A percentile compares a stretch with the other conserved stretches of the same genome.
These are phyloP conservation scores for Suhomyces choctaworum DNA, from an alignment of 1,139 yeast species.

Conservation along the genomic window DNA sequence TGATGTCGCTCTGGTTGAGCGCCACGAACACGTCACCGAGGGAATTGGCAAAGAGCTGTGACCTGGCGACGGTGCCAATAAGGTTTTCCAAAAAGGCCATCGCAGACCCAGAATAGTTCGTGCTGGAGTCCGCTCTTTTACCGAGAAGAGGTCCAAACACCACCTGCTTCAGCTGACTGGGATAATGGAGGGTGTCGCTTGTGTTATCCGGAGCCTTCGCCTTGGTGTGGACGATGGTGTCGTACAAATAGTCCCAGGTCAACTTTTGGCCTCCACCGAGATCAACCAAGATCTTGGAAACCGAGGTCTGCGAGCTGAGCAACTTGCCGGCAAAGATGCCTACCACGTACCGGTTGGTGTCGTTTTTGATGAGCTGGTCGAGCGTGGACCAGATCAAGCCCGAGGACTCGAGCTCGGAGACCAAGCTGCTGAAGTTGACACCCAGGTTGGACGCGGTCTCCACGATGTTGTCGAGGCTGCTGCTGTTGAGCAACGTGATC, in stretches of 20 bases:
- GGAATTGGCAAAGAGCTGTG: constrained; percentile 27
- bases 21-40: constrained; percentile 31
- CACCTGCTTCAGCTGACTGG: constrained; percentile 3
- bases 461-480: constrained; percentile 4
- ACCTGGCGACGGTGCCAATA: constrained; percentile 28
- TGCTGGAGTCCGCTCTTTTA: constrained; percentile 16
- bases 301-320: constrained; percentile 29
- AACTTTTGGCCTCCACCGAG: constrained; percentile 34
- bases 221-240: constrained; percentile 27
- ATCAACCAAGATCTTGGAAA: constrained; percentile 31
- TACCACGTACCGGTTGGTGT: constrained; percentile 28
- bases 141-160: constrained; percentile 9
- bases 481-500: constrained; percentile 11
- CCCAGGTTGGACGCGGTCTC: neutral
- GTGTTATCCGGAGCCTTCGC: constrained; percentile 20
- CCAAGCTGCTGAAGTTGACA: constrained; percentile 24
- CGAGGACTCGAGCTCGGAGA: constrained; percentile 21
- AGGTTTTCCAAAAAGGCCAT: constrained; percentile 35
- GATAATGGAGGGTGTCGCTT: constrained; percentile 9
- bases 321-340: constrained; percentile 27
- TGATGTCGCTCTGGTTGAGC: constrained; percentile 34
- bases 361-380: constrained; percentile 29
- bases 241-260: constrained; percentile 31
- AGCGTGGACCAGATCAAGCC: constrained; percentile 31
- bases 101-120: constrained; percentile 34